phyloP scores from a whole-genome alignment of 148 eudicot species.

The Rhododendron mucronatum region DNA sequence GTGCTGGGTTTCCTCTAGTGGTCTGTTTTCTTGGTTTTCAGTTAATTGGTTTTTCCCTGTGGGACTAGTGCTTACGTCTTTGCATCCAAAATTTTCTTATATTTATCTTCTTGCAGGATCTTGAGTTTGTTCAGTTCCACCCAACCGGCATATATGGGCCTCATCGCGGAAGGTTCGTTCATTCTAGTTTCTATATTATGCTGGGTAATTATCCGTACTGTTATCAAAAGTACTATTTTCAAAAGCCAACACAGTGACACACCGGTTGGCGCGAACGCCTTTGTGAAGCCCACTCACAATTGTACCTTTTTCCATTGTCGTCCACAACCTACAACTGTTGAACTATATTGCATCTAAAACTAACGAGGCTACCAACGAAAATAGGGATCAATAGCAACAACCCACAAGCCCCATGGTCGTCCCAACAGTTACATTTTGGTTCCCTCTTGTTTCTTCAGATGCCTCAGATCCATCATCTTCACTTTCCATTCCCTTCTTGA shows the following conservation, averaged over 20 bases:
- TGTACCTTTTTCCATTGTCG: not conserved
- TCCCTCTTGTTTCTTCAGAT: not conserved
- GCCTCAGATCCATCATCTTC: not conserved
- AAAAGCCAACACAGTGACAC: not conserved
- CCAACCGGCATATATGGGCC: constrained; percentile 97
- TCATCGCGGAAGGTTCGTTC: constrained; percentile 82
- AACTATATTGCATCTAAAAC: not conserved
- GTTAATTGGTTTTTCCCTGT: not conserved
- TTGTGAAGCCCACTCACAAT: not conserved
- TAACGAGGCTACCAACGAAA: not conserved
- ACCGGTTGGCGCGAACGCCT: not conserved
- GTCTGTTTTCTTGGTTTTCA: constrained; percentile 19
- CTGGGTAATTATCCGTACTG: not conserved
- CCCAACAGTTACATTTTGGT: not conserved
- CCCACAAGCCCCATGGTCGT: not conserved
- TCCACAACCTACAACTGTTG: not conserved
- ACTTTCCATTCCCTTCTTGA: not conserved
- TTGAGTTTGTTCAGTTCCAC: constrained; percentile 97
- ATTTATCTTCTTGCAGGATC: constrained; percentile 55
- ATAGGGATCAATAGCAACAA: not conserved
- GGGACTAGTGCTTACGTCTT: not conserved
- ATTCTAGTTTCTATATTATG: not conserved
- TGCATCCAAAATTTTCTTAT: not conserved
- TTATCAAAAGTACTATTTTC: not conserved
- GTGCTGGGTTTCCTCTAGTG: constrained; percentile 91